These are phyloP conservation scores for Cutaneotrichosporon cutaneum DNA, from an alignment of 1,284 basidiomycete genomes.

Conservation along the genomic window DNA sequence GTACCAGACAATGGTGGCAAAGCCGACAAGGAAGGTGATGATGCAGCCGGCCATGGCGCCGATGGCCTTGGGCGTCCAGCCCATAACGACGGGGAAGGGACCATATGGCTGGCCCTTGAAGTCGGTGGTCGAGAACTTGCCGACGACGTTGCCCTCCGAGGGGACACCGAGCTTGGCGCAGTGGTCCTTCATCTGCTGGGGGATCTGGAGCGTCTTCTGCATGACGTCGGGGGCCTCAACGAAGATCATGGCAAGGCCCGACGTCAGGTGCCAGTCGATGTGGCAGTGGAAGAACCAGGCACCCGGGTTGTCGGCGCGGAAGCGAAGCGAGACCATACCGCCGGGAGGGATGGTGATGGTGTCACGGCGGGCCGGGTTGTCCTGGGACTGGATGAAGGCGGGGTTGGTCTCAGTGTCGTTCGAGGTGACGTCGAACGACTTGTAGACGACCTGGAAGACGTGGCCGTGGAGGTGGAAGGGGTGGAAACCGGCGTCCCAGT, in stretches of 20 bases:
- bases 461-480: conserved; percentile 61
- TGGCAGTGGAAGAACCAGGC: conserved; percentile 57
- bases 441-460: conserved; percentile 73
- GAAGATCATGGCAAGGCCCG: conserved; percentile 54
- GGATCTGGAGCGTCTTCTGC: conserved; percentile 41
- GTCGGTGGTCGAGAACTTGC: conserved; percentile 48
- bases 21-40: conserved; percentile 75
- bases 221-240: conserved; percentile 51
- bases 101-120: conserved; percentile 61
- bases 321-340: conserved; percentile 54
- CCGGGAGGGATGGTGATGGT: conserved; percentile 54
- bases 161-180: conserved; percentile 65
- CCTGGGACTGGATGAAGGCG: conserved; percentile 67
- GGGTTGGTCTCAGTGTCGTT: conserved; percentile 77
- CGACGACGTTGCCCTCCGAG: conserved; percentile 65
- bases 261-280: conserved; percentile 51
- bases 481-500: conserved; percentile 62
- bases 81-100: conserved; percentile 61
- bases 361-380: conserved; percentile 83
- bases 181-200: conserved; percentile 59
- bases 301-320: conserved; percentile 58
- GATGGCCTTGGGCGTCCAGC: conserved; percentile 79
- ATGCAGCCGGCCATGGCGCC: conserved; percentile 83
- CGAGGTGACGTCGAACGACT: conserved; percentile 70
- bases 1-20: conserved; percentile 80